Base-by-base conservation (phyloP, 805 yeast genomes). In the Yueomyces sp. region DNA sequence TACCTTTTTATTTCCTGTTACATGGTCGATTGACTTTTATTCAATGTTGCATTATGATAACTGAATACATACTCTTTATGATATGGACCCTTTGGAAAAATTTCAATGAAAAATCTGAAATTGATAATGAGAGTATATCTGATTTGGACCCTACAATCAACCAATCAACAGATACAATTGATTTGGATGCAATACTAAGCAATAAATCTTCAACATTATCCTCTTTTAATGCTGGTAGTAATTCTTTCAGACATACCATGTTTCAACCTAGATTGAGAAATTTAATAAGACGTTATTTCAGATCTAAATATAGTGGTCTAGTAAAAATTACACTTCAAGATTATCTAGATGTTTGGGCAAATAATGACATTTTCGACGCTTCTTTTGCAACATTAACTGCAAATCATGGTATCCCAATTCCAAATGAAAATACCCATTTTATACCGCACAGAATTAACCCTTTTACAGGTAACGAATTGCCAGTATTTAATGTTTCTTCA, bases 21-120 rank as follows among this genome's bases (percentile, higher is more conserved):
- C 80, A 75, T 56, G 83, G 83, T 1, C 59, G 62, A 8, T 63
- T 92, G 27, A 67, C 68, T 38, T 53, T 73, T 11, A 54, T 67
- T 59, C 82, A 79, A 51, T 80, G 94, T 45, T 42, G 73, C 0
- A 46, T 69, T 6, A 72, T 88, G 73, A 64, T 82, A 6, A 45
- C 57, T 0, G 55, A 77, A 5, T 87, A 88, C 56, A 47, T 72
- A 19, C 8, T 29, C 7, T 39, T 34, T n/a, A 34, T 34, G 37
- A 11, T 11, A 7, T 7, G 5, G 8, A 34, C 26, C 5, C n/a
- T 34, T 7, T 34, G 37, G 37, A 9, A 19, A 34, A 34, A 34
- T 34, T 9, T 5, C 5, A 5, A 11, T 5, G 26, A 34, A 34
- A 34, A 5, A 34, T 9, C n/a, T 5, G 26, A 11, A 34, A 19